phyloP scores from a whole-genome alignment of 2,329 filamentous ascomycete genomes.

The Colletotrichum sansevieriae region DNA sequence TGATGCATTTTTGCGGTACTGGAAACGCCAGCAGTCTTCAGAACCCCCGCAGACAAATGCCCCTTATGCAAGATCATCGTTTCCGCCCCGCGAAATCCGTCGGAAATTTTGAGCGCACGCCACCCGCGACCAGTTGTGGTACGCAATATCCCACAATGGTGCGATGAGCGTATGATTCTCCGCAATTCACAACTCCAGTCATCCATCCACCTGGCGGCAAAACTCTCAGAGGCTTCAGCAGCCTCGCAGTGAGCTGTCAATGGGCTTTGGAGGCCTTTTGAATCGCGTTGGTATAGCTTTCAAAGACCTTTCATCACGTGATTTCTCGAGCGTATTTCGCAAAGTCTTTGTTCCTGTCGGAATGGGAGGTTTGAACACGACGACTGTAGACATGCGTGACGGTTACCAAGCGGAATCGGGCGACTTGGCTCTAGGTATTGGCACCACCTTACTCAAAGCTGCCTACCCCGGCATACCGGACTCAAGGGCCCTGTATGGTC shows the following conservation, averaged over 20 bases:
- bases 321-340: no score
- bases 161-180: conserved; percentile 35
- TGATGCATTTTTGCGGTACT: conserved; percentile 19
- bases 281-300: no score
- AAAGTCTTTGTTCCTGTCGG: no score
- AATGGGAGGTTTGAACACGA: no score
- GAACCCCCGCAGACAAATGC: conserved; percentile 9
- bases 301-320: no score
- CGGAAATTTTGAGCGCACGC: conserved; percentile 22
- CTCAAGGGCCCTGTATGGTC: not conserved
- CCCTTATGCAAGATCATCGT: conserved; percentile 40
- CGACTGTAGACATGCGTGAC: no score
- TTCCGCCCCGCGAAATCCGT: conserved; percentile 36
- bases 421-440: conserved; percentile 6
- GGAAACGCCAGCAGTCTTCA: conserved; percentile 10
- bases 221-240: not conserved
- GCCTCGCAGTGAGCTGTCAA: no score
- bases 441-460: not conserved
- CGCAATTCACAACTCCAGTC: conserved; percentile 11
- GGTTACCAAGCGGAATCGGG: not conserved
- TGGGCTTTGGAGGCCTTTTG: no score
- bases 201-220: not conserved
- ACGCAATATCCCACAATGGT: conserved; percentile 25
- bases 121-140: conserved; percentile 7
- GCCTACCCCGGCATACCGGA: not conserved